Percentiles rank a stretch among this genome's conserved stretches.
Conservation (phyloP, 2,329 filamentous ascomycete genomes). For the Exophiala calicioides region DNA sequence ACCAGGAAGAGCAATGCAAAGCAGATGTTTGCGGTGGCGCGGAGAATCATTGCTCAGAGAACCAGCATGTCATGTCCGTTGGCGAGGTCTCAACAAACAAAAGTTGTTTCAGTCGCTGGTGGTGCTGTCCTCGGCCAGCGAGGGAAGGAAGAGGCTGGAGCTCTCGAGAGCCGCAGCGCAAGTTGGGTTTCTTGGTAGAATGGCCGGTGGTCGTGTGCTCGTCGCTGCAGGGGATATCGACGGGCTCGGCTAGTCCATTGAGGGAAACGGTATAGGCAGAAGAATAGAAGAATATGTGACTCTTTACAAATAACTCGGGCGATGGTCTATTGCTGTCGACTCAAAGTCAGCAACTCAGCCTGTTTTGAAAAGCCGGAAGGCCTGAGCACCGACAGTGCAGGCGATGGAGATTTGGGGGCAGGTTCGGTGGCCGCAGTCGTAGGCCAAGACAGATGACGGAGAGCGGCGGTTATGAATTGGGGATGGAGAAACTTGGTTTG, state of each 20-base stretch:
- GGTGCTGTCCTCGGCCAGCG: neutral
- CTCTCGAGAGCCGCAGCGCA: neutral
- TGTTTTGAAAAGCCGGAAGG: neutral
- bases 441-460: no score
- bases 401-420: neutral
- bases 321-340: no score
- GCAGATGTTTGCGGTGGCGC: constrained; percentile 5
- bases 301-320: no score
- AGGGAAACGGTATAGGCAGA: no score
- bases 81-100: neutral
- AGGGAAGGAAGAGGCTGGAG: neutral
- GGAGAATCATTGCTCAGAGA: constrained; percentile 6
- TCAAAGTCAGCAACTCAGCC: no score
- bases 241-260: no score
- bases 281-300: no score
- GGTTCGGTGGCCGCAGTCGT: no score
- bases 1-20: constrained; percentile 14
- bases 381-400: neutral
- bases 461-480: no score
- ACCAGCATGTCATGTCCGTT: constrained; percentile 3
- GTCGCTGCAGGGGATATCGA: neutral
- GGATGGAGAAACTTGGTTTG: no score
- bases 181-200: neutral
- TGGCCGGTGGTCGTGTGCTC: constrained; percentile 11
- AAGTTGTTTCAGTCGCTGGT: neutral